Percentiles rank a stretch among this genome's conserved stretches.
These are phyloP conservation scores for Rhodomyrtus psidioides DNA, from an alignment of 441 rosid genomes.

Conservation along the genomic window DNA sequence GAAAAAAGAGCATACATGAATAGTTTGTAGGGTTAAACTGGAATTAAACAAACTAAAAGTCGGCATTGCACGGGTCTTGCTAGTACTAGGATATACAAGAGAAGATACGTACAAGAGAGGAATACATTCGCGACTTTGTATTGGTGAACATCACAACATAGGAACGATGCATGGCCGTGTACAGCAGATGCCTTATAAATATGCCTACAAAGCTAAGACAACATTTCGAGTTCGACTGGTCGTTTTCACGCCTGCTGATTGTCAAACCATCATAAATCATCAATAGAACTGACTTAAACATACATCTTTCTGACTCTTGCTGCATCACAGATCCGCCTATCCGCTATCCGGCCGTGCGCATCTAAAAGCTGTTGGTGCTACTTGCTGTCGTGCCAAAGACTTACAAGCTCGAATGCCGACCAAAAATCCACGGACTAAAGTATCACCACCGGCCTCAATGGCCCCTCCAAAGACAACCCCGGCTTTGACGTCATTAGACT, in stretches of 20 bases:
- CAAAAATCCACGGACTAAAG: not conserved
- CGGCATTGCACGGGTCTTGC: not conserved
- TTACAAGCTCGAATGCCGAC: not conserved
- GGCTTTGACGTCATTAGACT: not conserved
- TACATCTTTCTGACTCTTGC: not conserved
- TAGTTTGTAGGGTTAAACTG: not conserved
- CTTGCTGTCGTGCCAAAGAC: not conserved
- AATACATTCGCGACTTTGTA: too few relatives aligned
- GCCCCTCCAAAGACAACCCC: not conserved
- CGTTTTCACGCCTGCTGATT: not conserved
- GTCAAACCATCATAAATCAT: not conserved
- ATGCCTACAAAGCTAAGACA: not conserved
- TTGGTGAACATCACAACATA: too few relatives aligned
- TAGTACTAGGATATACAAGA: not conserved
- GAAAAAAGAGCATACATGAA: not conserved
- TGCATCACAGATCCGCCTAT: not conserved
- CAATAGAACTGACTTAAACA: not conserved
- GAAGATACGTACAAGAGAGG: too few relatives aligned
- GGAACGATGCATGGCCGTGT: not conserved
- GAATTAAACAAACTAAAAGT: not conserved
- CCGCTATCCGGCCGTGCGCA: not conserved
- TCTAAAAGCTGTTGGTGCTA: not conserved
- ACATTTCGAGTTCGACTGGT: not conserved
- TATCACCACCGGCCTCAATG: not conserved
- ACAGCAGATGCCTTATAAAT: not conserved